Conservation (phyloP, 768 basidiomycete species). For the Lactarius sp. region DNA sequence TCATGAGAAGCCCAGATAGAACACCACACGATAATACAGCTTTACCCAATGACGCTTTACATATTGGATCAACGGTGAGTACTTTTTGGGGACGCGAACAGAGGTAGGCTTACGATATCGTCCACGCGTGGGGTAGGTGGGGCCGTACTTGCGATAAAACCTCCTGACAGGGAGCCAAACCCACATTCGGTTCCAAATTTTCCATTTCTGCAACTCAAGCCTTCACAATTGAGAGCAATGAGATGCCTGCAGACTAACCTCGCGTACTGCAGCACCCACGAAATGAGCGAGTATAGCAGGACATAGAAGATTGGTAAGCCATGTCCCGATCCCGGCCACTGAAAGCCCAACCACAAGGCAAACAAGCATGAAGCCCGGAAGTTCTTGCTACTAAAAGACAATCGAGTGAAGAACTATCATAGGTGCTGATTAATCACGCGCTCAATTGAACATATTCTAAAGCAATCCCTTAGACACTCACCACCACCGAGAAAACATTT, state of each 20-base stretch:
- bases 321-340: too few relatives aligned
- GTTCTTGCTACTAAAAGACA: background rate
- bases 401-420: background rate
- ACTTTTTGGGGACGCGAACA: background rate
- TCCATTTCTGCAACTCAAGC: background rate
- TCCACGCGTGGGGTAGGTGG: background rate
- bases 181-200: background rate
- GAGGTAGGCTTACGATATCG: slow-evolving; percentile 2
- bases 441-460: background rate
- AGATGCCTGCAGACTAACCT: background rate
- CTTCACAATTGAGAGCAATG: background rate
- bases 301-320: too few relatives aligned
- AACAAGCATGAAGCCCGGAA: background rate
- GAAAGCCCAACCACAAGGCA: background rate
- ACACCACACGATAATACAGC: too few relatives aligned
- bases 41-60: too few relatives aligned
- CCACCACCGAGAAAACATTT: slow-evolving; percentile 1
- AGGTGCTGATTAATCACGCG: background rate
- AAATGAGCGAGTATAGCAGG: too few relatives aligned
- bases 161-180: slow-evolving; percentile 5
- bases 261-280: background rate
- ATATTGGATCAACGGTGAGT: background rate
- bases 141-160: background rate
- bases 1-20: too few relatives aligned
- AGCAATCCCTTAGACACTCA: background rate